Evolutionary conservation across 2,329 filamentous ascomycete species (phyloP), one percentile per base, ranked within the genome.

Genomic region (Aspergillus japonicus): DNA sequence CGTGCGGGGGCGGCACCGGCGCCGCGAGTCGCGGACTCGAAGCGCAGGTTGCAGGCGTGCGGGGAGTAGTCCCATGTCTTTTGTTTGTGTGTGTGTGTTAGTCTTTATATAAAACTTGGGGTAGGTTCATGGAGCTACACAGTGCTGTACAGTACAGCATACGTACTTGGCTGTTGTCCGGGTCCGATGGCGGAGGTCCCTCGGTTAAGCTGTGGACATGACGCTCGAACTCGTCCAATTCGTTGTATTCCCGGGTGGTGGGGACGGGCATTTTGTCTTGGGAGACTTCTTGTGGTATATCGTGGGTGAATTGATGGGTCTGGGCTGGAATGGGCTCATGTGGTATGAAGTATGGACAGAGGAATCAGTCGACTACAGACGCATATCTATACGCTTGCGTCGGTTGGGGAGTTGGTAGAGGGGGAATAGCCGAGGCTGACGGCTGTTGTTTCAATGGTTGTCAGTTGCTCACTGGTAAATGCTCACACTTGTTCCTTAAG

Each of bases 1-100:
- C 68, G 69, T 23, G 73, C 64, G 16, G 73, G 71, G 16, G 75
- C 26, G 26, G 26, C 26, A 1, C 26, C 26, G 7, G 26, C 74
- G 5, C 71, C 71, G 16, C 59, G 64, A 24, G 67, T 71, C 47
- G 75, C 75, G 57, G 74, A 75, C 62, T 78, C 75, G 60, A 78
- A 75, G 57, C 69, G 72, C 26, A 77, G 66, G 54, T 73, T 68
- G 54, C 71, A 67, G 47, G 61, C 60, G 57, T 66, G 57, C 29
- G 65, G 62, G 56, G 72, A 63, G 60, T 73, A 54, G 49, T 69
- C 68, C 69, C 72, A 77, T 77, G 52, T 21, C 11, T 24, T 21
- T 23, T 23, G 23, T 23, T 23, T 23, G 21, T 23, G 21, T 2
- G n/a, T n/a, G n/a, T n/a, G 23, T 3, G 23, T 23, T 3, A 23